phyloP scores from a whole-genome alignment of 2,329 filamentous ascomycete species.

The Lasiodiplodia sp. region DNA sequence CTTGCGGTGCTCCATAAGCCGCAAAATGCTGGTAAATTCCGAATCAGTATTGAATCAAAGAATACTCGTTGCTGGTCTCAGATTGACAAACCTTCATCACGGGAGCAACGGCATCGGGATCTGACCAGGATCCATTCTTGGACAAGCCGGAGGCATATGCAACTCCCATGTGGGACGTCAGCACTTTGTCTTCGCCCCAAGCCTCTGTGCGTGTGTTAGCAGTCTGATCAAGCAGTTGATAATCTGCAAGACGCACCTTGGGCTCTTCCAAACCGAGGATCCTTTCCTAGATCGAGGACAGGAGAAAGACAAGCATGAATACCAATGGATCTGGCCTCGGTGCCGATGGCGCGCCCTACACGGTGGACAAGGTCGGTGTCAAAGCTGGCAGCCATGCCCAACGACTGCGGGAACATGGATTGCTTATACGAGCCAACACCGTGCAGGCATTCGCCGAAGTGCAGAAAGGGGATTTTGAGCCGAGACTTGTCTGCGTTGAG shows the following conservation, averaged over 20 bases:
- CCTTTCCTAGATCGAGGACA: conserved; percentile 54
- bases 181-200: conserved; percentile 57
- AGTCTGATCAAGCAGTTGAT: no score
- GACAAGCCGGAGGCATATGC: conserved; percentile 54
- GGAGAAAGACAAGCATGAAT: conserved; percentile 55
- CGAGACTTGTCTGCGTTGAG: conserved; percentile 49
- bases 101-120: conserved; percentile 53
- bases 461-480: conserved; percentile 52
- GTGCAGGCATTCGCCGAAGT: conserved; percentile 55
- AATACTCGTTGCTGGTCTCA: no score
- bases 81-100: conserved; percentile 47
- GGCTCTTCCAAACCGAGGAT: conserved; percentile 54
- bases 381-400: conserved; percentile 53
- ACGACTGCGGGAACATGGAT: conserved; percentile 51
- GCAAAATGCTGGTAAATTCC: conserved; percentile 47
- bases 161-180: conserved; percentile 56
- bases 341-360: conserved; percentile 53
- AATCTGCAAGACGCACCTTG: conserved; percentile 38
- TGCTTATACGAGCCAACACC: conserved; percentile 56
- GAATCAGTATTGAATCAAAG: no score
- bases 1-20: conserved; percentile 53
- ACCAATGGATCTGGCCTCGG: conserved; percentile 54
- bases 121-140: conserved; percentile 54
- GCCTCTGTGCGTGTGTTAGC: conserved; percentile 37
- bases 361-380: conserved; percentile 53